phyloP scores from a whole-genome alignment of 306 rosid genomes.

The Quillaja saponaria region DNA sequence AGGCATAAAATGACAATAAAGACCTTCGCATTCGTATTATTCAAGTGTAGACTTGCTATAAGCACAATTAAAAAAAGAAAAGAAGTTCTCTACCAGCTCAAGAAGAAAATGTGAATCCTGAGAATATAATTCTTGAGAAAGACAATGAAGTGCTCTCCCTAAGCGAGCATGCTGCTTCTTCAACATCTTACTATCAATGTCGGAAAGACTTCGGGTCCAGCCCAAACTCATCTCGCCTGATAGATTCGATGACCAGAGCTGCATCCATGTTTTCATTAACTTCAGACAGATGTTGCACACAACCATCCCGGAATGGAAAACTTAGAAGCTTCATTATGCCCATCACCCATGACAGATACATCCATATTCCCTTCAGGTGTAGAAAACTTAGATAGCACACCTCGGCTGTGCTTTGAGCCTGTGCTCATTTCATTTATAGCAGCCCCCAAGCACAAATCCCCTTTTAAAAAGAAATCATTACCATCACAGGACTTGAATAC shows the following conservation, averaged over 20 bases:
- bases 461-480: slow-evolving; percentile 33
- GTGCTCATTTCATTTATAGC: slow-evolving; percentile 27
- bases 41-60: background rate
- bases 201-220: slow-evolving; percentile 71
- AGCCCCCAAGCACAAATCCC: slow-evolving; percentile 39
- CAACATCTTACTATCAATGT: slow-evolving; percentile 63
- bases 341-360: slow-evolving; percentile 29
- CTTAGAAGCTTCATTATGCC: slow-evolving; percentile 28
- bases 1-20: slow-evolving; percentile 9
- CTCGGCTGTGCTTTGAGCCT: slow-evolving; percentile 36
- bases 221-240: slow-evolving; percentile 92
- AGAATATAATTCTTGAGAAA: slow-evolving; percentile 93
- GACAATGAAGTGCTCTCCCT: slow-evolving; percentile 98
- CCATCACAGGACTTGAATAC: slow-evolving; percentile 42
- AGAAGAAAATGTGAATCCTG: slow-evolving; percentile 98
- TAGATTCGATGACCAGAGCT: slow-evolving; percentile 65
- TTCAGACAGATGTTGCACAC: slow-evolving; percentile 29
- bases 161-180: slow-evolving; percentile 96
- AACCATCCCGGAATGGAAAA: slow-evolving; percentile 27
- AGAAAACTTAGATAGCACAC: slow-evolving; percentile 30
- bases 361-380: slow-evolving; percentile 40
- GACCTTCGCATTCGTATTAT: slow-evolving; percentile 9
- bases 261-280: slow-evolving; percentile 55
- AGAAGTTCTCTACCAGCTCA: slow-evolving; percentile 66
- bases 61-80: slow-evolving; percentile 22